A percentile compares a stretch with the other conserved stretches of the same genome.
Conservation (phyloP, 2,329 filamentous ascomycete species). For the Pseudocercospora musae region DNA sequence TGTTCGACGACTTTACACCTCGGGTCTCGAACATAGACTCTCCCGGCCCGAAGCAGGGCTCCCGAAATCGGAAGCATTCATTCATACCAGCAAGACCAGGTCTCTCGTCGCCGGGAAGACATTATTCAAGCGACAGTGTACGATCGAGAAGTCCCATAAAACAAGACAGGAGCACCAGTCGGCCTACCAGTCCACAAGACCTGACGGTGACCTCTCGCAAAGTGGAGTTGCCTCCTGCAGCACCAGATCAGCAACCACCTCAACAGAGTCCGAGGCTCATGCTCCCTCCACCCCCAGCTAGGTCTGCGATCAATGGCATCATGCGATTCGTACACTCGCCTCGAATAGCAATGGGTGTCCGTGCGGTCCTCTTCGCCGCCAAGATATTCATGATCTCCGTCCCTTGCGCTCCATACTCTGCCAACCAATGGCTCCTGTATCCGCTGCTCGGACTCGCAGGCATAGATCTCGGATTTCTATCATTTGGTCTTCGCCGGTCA, state of each 20-base stretch:
- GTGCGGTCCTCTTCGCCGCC: constrained; percentile 61
- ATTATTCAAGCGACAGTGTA: constrained; percentile 18
- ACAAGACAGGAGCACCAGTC: constrained; percentile 12
- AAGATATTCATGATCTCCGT: constrained; percentile 66
- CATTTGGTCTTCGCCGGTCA: constrained; percentile 38
- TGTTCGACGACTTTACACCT: constrained; percentile 22
- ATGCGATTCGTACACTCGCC: constrained; percentile 36
- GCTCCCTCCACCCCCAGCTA: constrained; percentile 35
- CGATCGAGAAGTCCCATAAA: constrained; percentile 20
- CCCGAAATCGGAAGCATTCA: constrained; percentile 23
- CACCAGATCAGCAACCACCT: constrained; percentile 8
- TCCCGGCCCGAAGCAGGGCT: constrained; percentile 23
- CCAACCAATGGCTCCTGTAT: constrained; percentile 62
- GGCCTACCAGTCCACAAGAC: constrained; percentile 12
- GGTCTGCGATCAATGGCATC: constrained; percentile 30
- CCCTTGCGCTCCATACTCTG: constrained; percentile 69
- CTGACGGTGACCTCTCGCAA: constrained; percentile 8
- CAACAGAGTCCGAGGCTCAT: constrained; percentile 34
- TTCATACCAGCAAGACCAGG: constrained; percentile 21
- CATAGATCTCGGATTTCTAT: constrained; percentile 53
- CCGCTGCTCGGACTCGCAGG: constrained; percentile 67
- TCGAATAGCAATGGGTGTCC: constrained; percentile 38
- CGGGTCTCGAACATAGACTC: constrained; percentile 47
- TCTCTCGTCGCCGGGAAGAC: constrained; percentile 17
- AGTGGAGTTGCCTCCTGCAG: constrained; percentile 1